These are phyloP conservation scores for Solanum hybrid DNA, from an alignment of 305 asterid species.

Conservation along the genomic window DNA sequence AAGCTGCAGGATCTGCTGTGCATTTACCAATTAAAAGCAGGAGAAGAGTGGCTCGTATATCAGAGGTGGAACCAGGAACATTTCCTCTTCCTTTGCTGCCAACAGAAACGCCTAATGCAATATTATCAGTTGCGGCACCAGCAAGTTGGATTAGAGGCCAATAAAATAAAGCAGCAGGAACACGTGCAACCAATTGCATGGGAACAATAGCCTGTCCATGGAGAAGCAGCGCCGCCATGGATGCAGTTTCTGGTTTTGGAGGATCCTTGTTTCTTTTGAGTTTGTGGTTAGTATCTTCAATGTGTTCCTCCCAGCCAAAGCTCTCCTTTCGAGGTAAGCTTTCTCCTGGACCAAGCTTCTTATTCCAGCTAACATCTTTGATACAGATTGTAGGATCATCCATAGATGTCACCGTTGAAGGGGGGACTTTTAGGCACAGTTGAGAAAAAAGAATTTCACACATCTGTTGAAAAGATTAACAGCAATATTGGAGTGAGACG, in stretches of 20 bases:
- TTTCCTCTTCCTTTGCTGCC: slow-evolving; percentile 99
- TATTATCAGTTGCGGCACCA: slow-evolving; percentile 94
- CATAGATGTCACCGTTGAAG: slow-evolving; percentile 32
- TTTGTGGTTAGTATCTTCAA: slow-evolving; percentile 44
- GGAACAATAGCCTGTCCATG: slow-evolving; percentile 97
- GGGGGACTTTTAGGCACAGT: slow-evolving; percentile 75
- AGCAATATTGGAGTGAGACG: slow-evolving; percentile 13
- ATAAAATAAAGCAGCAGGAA: slow-evolving; percentile 89
- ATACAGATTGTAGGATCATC: slow-evolving; percentile 35
- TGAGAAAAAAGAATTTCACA: slow-evolving; percentile 93
- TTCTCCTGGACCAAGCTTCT: slow-evolving; percentile 42
- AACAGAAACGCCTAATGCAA: slow-evolving; percentile 96
- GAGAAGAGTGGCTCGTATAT: slow-evolving; percentile 92
- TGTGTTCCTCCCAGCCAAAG: slow-evolving; percentile 29
- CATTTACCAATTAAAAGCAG: slow-evolving; percentile 96
- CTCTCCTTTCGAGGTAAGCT: slow-evolving; percentile 28
- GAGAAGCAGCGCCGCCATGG: slow-evolving; percentile 91
- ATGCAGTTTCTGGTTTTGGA: slow-evolving; percentile 55
- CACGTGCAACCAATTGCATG: slow-evolving; percentile 95
- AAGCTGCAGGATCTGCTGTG: slow-evolving; percentile 86
- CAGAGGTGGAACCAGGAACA: slow-evolving; percentile 97
- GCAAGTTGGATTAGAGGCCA: slow-evolving; percentile 99
- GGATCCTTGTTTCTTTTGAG: slow-evolving; percentile 29
- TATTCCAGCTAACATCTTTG: slow-evolving; percentile 49
- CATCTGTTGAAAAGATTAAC: slow-evolving; percentile 54